phyloP scores from a whole-genome alignment of 2,329 filamentous ascomycete genomes.

The Monosporascus cannonballus region DNA sequence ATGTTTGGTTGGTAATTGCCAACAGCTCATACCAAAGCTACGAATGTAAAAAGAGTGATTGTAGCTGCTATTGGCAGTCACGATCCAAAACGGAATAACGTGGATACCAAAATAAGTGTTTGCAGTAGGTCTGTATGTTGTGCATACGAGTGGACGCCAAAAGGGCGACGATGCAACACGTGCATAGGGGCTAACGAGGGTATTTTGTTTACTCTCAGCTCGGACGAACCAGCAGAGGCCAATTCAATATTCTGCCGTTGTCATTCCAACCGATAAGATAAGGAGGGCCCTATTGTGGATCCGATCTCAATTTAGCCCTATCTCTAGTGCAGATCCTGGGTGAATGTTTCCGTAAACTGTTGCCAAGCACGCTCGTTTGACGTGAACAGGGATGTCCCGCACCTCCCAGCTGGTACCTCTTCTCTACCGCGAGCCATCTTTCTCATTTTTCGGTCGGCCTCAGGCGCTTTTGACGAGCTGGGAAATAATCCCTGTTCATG shows the following conservation, averaged over 20 bases:
- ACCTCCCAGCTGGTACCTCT: not conserved
- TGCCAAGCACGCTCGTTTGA: not conserved
- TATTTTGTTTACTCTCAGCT: not conserved
- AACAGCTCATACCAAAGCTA: too few species aligned
- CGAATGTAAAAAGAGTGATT: too few species aligned
- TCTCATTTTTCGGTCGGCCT: too few species aligned
- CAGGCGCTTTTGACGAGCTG: too few species aligned
- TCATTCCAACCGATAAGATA: slow-evolving; percentile 1
- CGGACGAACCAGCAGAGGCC: not conserved
- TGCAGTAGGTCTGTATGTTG: too few species aligned
- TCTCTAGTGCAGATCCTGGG: not conserved
- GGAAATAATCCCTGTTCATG: too few species aligned
- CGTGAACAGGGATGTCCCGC: not conserved
- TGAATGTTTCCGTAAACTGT: not conserved
- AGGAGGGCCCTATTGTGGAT: not conserved
- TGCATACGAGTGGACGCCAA: too few species aligned
- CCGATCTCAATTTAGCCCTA: not conserved
- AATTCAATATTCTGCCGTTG: not conserved
- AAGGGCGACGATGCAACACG: not conserved
- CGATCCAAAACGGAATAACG: too few species aligned
- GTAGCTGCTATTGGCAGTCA: too few species aligned
- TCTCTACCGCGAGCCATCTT: too few species aligned
- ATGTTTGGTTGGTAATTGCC: too few species aligned
- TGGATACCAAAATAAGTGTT: too few species aligned
- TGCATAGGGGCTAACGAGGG: not conserved